Evolutionary conservation across 208 protist genomes (phyloP).

Genomic region (Borovskyia barvae): DNA sequence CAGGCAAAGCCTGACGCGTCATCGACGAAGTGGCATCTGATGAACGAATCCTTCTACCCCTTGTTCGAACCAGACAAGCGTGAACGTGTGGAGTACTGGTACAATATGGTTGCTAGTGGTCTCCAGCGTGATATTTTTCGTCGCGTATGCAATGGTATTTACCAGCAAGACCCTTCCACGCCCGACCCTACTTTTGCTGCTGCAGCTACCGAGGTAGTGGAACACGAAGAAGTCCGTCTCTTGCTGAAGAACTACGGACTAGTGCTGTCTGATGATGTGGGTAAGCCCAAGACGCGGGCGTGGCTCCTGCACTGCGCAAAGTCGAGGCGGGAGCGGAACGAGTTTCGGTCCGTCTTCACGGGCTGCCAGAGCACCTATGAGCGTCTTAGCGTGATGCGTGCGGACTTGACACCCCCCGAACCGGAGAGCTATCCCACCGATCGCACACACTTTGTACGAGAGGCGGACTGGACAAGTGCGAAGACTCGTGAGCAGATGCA

Average conservation of each 20-base stretch:
- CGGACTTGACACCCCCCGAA: slow-evolving; percentile 62
- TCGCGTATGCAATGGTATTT: slow-evolving; percentile 75
- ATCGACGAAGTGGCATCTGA: slow-evolving; percentile 77
- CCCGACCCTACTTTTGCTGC: slow-evolving; percentile 32
- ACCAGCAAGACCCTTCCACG: slow-evolving; percentile 33
- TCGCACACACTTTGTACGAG: slow-evolving; percentile 61
- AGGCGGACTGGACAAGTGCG: slow-evolving; percentile 68
- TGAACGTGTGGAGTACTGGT: slow-evolving; percentile 82
- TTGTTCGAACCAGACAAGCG: slow-evolving; percentile 47
- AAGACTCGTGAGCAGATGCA: slow-evolving; percentile 39
- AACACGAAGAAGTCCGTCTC: slow-evolving; percentile 49
- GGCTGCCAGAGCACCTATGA: slow-evolving; percentile 57
- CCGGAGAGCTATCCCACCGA: slow-evolving; percentile 46
- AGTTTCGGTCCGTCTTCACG: slow-evolving; percentile 81
- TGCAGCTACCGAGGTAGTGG: slow-evolving; percentile 28
- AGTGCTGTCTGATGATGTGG: slow-evolving; percentile 44
- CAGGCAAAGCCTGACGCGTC: slow-evolving; percentile 41
- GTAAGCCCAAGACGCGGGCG: slow-evolving; percentile 47
- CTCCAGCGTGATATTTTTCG: slow-evolving; percentile 75
- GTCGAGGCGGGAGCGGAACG: slow-evolving; percentile 39
- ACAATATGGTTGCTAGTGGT: slow-evolving; percentile 79
- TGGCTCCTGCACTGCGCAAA: slow-evolving; percentile 62
- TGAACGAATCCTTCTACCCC: slow-evolving; percentile 72
- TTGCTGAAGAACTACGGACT: slow-evolving; percentile 69
- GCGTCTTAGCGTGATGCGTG: slow-evolving; percentile 51